Conservation (phyloP, 2,329 filamentous ascomycete species). For the Aspergillus luchuensis region DNA sequence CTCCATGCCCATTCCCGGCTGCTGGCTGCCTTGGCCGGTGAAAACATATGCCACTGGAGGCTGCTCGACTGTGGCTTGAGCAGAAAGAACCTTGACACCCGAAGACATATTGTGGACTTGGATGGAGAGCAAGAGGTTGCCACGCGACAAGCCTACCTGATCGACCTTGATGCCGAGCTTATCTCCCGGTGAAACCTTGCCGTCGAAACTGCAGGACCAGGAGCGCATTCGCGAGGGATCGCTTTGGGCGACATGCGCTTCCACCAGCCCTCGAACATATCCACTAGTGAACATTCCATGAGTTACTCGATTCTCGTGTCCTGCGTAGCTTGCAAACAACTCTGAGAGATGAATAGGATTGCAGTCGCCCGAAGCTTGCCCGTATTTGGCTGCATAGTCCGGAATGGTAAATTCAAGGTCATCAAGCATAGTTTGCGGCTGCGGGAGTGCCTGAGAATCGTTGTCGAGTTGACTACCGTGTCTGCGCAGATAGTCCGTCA, state of each 20-base stretch:
- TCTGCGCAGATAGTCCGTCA: slow-evolving; percentile 9
- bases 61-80: slow-evolving; percentile 93
- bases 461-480: not conserved
- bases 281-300: slow-evolving; percentile 99
- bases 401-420: not conserved
- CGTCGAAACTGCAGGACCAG: slow-evolving; percentile 66
- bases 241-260: slow-evolving; percentile 65
- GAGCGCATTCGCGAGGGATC: slow-evolving; percentile 94
- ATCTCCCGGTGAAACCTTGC: slow-evolving; percentile 95
- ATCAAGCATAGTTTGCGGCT: not conserved
- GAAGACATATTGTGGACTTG: no score
- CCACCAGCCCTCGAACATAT: slow-evolving; percentile 67
- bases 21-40: slow-evolving; percentile 93
- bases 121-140: no score
- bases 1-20: slow-evolving; percentile 99
- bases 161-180: slow-evolving; percentile 87
- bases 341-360: slow-evolving; percentile 98
- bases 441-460: not conserved
- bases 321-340: slow-evolving; percentile 89
- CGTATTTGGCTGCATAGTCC: slow-evolving; percentile 78
- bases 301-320: slow-evolving; percentile 89
- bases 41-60: slow-evolving; percentile 93
- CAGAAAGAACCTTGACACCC: slow-evolving; percentile 72
- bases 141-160: slow-evolving; percentile 58
- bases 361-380: slow-evolving; percentile 90